Percentiles rank a stretch among this genome's conserved stretches.
Conservation (phyloP, 305 asterid genomes). For the Solanum hybrid region DNA sequence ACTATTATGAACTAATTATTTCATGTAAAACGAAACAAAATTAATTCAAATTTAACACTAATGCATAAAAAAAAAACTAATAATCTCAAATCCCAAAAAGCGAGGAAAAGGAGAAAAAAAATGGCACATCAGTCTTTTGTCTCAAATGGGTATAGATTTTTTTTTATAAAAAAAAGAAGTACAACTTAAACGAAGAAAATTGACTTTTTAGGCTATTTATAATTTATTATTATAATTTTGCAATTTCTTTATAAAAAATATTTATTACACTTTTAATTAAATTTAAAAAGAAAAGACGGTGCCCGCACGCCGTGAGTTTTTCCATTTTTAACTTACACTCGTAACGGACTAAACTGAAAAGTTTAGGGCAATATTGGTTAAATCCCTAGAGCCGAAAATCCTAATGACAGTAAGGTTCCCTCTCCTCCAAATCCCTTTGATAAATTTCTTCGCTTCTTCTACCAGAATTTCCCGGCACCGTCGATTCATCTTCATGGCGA, state of each 20-base stretch:
- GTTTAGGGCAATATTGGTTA: background rate
- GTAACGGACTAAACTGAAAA: background rate
- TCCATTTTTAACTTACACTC: background rate
- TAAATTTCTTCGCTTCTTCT: background rate
- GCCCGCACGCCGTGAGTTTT: background rate
- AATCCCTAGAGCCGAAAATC: background rate
- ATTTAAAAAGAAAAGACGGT: background rate
- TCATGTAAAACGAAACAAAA: background rate
- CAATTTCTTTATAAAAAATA: background rate
- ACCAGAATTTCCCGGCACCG: conserved; percentile 11
- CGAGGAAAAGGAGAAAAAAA: background rate
- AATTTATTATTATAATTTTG: background rate
- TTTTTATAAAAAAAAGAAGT: background rate
- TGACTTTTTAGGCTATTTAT: background rate
- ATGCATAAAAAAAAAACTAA: background rate
- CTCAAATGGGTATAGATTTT: background rate
- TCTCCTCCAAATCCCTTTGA: background rate
- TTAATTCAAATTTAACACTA: no score
- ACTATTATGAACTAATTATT: background rate
- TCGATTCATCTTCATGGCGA: conserved; percentile 33
- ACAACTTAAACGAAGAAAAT: background rate
- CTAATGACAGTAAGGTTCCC: conserved; percentile 17
- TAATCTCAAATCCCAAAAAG: background rate
- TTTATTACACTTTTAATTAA: no score
- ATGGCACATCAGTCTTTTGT: background rate